These are phyloP conservation scores for Cladophialophora yegresii DNA, from an alignment of 2,329 filamentous ascomycete genomes.

Conservation along the genomic window DNA sequence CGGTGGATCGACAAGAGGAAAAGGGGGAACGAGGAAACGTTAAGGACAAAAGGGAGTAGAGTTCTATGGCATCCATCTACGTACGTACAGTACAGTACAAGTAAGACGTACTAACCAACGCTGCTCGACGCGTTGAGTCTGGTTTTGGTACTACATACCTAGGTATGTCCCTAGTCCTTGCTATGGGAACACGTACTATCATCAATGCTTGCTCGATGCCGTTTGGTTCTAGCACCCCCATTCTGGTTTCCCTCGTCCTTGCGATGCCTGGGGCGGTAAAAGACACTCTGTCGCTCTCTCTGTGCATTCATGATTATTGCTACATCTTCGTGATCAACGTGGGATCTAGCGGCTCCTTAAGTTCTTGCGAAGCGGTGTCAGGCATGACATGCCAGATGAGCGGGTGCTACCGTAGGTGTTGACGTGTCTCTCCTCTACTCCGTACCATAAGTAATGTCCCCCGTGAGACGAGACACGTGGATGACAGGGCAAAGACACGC, in stretches of 20 bases:
- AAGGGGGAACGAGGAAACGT: not conserved
- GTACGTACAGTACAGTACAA: not conserved
- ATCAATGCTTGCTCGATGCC: too few relatives aligned
- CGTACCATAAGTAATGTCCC: not conserved
- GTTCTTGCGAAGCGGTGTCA: not conserved
- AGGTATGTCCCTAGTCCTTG: not conserved
- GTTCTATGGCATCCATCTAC: not conserved
- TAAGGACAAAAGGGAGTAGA: not conserved
- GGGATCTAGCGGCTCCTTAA: not conserved
- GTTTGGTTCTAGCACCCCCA: too few relatives aligned
- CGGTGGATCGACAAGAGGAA: not conserved
- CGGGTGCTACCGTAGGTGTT: not conserved
- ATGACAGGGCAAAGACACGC: not conserved
- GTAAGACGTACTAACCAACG: not conserved
- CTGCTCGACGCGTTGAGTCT: not conserved
- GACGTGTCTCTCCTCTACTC: not conserved
- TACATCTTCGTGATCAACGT: not conserved
- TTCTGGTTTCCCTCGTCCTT: too few relatives aligned
- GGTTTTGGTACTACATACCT: not conserved
- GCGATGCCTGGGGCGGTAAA: too few relatives aligned
- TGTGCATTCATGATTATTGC: not conserved
- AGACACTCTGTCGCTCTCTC: too few relatives aligned
- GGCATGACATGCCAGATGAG: not conserved
- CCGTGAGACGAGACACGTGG: not conserved
- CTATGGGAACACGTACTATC: too few relatives aligned